Evolutionary conservation across 768 basidiomycete genomes (phyloP).

Genomic region (Phaeotremella skinneri): DNA sequence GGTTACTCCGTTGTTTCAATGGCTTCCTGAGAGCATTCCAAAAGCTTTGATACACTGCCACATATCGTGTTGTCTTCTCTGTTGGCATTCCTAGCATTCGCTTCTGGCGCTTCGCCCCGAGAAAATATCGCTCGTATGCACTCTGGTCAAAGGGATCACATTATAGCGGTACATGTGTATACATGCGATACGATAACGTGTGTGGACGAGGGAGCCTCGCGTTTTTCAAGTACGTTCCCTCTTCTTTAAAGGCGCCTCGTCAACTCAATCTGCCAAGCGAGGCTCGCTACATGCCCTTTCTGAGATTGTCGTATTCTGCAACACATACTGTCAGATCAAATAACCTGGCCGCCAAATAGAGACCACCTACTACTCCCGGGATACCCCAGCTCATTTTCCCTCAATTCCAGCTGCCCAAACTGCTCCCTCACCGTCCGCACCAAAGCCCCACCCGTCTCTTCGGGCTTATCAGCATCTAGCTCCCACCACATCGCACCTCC

Average conservation of each 20-base stretch:
- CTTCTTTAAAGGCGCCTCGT: too few species aligned
- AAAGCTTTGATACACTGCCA: background rate
- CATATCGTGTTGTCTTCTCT: too few species aligned
- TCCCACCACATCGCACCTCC: slow-evolving; percentile 83
- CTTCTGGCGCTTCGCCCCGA: too few species aligned
- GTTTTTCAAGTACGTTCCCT: too few species aligned
- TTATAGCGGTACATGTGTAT: too few species aligned
- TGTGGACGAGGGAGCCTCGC: too few species aligned
- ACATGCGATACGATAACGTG: too few species aligned
- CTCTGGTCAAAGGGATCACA: too few species aligned
- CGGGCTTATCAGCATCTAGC: slow-evolving; percentile 79
- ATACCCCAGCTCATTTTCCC: slow-evolving; percentile 79
- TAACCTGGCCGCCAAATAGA: slow-evolving; percentile 62
- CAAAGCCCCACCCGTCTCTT: slow-evolving; percentile 61
- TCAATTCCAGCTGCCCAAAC: slow-evolving; percentile 69
- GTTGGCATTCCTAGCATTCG: too few species aligned
- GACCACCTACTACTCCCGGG: slow-evolving; percentile 53
- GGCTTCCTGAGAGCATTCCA: too few species aligned
- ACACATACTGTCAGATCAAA: slow-evolving; percentile 58
- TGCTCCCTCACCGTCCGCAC: slow-evolving; percentile 70
- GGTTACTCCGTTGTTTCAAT: background rate
- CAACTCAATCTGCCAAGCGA: background rate
- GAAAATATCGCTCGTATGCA: too few species aligned
- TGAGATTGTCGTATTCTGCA: slow-evolving; percentile 45
- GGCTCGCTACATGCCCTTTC: slow-evolving; percentile 41